These are phyloP conservation scores for Strigomonas culicis DNA, from an alignment of 208 protist genomes.

Conservation along the genomic window DNA sequence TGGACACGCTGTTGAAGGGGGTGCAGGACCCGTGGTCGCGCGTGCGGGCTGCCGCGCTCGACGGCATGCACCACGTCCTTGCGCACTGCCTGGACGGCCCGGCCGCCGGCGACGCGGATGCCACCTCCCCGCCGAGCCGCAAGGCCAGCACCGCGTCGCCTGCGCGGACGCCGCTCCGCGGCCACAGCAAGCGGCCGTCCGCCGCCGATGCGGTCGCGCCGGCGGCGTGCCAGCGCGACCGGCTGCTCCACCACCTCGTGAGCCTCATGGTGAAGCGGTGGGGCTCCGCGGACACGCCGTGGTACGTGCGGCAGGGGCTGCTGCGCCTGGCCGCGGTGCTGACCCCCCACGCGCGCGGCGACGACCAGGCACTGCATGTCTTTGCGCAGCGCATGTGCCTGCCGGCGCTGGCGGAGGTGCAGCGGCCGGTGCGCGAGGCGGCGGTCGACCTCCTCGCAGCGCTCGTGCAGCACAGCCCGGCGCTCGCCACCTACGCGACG, in stretches of 20 bases:
- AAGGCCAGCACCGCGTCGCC: neutral
- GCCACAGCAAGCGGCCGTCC: neutral
- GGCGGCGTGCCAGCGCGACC: neutral
- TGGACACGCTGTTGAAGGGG: slow-evolving; percentile 47
- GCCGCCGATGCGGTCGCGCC: neutral
- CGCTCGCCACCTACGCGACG: slow-evolving; percentile 22
- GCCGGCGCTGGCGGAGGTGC: slow-evolving; percentile 39
- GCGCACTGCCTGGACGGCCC: neutral
- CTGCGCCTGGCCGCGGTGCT: slow-evolving; percentile 15
- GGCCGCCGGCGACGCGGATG: neutral
- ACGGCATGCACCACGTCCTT: slow-evolving; percentile 18
- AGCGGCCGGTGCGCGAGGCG: slow-evolving; percentile 59
- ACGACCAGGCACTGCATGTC: neutral
- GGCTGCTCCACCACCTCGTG: neutral
- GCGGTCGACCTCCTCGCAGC: slow-evolving; percentile 33
- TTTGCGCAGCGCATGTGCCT: slow-evolving; percentile 30
- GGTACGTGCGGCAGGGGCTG: slow-evolving; percentile 27
- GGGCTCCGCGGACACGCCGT: slow-evolving; percentile 6
- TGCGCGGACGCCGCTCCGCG: neutral
- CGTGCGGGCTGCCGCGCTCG: slow-evolving; percentile 30
- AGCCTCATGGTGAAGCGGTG: slow-evolving; percentile 12
- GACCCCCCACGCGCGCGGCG: neutral
- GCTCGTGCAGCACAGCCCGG: slow-evolving; percentile 18
- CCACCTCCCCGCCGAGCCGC: neutral
- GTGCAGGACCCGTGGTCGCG: slow-evolving; percentile 72